Evolutionary conservation across 257 asterid genomes (phyloP).

Genomic region (Paulownia fortunei): DNA sequence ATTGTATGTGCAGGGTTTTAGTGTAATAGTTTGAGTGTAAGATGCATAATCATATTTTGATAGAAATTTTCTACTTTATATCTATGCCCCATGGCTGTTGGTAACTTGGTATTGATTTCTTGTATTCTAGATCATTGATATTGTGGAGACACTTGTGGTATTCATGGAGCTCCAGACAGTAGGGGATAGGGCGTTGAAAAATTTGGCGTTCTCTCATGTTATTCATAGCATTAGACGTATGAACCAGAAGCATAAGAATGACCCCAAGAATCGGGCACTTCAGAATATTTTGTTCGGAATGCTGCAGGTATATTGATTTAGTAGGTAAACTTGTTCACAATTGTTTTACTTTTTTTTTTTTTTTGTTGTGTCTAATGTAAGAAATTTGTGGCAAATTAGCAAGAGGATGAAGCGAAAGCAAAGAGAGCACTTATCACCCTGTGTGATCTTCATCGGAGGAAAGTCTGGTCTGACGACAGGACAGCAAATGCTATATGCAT

Average conservation of each 20-base stretch:
- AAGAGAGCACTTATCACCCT: slow-evolving; percentile 77
- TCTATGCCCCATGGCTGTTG: slow-evolving; percentile 17
- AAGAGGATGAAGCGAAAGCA: slow-evolving; percentile 88
- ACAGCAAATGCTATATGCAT: slow-evolving; percentile 90
- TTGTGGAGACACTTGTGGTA: slow-evolving; percentile 64
- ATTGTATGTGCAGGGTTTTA: background rate
- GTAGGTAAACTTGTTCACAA: slow-evolving; percentile 19
- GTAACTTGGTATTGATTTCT: slow-evolving; percentile 22
- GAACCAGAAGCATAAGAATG: slow-evolving; percentile 94
- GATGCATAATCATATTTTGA: background rate
- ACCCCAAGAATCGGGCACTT: slow-evolving; percentile 75
- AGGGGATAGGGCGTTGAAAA: slow-evolving; percentile 67
- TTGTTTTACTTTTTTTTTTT: background rate
- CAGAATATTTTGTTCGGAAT: slow-evolving; percentile 74
- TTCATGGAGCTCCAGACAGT: slow-evolving; percentile 94
- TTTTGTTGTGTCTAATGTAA: slow-evolving; percentile 27
- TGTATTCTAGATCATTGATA: slow-evolving; percentile 62
- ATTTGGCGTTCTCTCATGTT: slow-evolving; percentile 76
- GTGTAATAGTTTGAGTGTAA: background rate
- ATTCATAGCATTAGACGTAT: slow-evolving; percentile 67
- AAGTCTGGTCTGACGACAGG: slow-evolving; percentile 90
- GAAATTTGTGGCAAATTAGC: slow-evolving; percentile 49
- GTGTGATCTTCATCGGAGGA: slow-evolving; percentile 86
- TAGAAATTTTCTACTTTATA: background rate
- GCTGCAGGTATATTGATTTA: slow-evolving; percentile 70